A percentile compares a stretch with the other conserved stretches of the same genome.
phyloP scores from a whole-genome alignment of 2,329 filamentous ascomycete genomes.

The Coniochaeta prunicola region DNA sequence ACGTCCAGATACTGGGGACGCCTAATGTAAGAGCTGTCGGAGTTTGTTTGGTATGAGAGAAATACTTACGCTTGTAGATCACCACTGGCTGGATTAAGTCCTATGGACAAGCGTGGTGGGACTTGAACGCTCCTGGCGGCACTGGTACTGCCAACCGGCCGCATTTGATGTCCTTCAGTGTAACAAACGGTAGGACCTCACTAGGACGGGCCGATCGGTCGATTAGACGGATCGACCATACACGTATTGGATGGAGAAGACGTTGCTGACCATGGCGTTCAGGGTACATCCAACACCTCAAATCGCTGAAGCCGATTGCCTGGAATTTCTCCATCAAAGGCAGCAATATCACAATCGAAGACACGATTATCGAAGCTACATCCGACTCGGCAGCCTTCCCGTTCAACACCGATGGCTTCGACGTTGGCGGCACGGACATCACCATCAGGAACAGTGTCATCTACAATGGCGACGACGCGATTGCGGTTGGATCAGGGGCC shows the following conservation, averaged over 20 bases:
- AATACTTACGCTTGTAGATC: conserved; percentile 5
- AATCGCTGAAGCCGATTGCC: conserved; percentile 34
- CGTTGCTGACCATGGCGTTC: conserved; percentile 13
- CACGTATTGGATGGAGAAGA: conserved; percentile 6
- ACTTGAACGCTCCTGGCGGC: conserved; percentile 28
- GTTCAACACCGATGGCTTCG: conserved; percentile 31
- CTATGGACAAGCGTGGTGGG: conserved; percentile 38
- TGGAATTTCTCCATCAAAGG: conserved; percentile 32
- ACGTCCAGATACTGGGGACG: conserved; percentile 24
- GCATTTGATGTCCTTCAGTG: conserved; percentile 30
- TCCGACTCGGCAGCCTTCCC: conserved; percentile 27
- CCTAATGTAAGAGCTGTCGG: conserved; percentile 18
- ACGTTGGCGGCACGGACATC: conserved; percentile 20
- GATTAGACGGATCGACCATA: no score
- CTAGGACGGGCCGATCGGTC: no score
- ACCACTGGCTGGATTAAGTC: conserved; percentile 34
- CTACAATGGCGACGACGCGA: conserved; percentile 33
- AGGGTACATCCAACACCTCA: conserved; percentile 20
- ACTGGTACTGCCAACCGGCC: conserved; percentile 30
- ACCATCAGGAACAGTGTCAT: conserved; percentile 22
- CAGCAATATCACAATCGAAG: conserved; percentile 28
- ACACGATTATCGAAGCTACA: conserved; percentile 30
- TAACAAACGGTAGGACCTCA: conserved; percentile 20
- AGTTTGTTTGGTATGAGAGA: conserved; percentile 8
- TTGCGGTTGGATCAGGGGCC: conserved; percentile 28